Evolutionary conservation across 345 rosid genomes (phyloP), one percentile per base, ranked within the genome.

Genomic region (Chamaenerion angustifolium): DNA sequence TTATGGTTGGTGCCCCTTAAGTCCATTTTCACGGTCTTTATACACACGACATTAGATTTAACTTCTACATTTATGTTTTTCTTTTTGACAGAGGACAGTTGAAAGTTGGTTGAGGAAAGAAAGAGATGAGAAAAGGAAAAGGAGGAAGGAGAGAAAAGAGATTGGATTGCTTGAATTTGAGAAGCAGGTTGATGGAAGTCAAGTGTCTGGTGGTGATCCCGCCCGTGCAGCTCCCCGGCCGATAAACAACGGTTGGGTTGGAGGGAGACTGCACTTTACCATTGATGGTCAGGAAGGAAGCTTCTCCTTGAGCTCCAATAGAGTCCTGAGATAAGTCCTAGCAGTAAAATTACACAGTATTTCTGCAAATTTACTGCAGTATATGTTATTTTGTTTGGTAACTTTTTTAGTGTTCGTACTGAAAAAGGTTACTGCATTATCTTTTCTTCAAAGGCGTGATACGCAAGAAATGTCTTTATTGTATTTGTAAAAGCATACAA

Each of bases 41-140:
- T 2, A 42, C 8, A 13, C 49, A 16, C 3, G 21, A 11, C 6
- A 3, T 13, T 31, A 7, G 37, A 31, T 5, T 31, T 4, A 31
- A 31, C 37, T 31, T 31, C 37, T 31, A 23, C 5, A 5, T 5
- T 23, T 5, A 23, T 2, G 2, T 23, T 23, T 23, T 2, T 2
- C 5, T 31, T 31, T 31, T 31, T 31, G 64, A n/a, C 64, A 73
- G 81, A 87, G 98, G 69, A 81, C 94, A 5, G 95, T 87, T 8
- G 98, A 87, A 75, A 66, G 78, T 62, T 87, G 88, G 96, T 63
- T 83, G 61, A 78, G 95, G 68, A 83, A 77, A 72, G 94, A 87
- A 67, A 76, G 82, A 66, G 93, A 81, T 16, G 89, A 90, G 53
- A 94, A 83, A 65, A 71, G 86, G 69, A 71, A 48, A 55, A 76